Evolutionary conservation across 345 rosid species (phyloP).

Genomic region (Bruguiera sexangula): DNA sequence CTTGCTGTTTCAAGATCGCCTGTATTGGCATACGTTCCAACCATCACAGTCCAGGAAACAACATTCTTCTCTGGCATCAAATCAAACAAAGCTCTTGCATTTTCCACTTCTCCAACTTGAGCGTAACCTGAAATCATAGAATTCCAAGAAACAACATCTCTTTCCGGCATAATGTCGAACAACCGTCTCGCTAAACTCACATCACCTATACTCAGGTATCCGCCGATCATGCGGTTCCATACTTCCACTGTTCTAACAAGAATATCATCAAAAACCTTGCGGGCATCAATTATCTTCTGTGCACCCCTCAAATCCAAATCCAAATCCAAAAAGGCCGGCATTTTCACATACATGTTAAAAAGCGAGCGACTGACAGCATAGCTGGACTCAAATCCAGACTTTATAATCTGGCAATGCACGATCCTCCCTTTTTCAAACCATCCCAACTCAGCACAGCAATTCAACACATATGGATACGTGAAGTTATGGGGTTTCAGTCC

Average conservation of each 20-base stretch:
- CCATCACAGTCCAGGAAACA: slow-evolving; percentile 46
- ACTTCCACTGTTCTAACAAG: slow-evolving; percentile 24
- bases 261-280: slow-evolving; percentile 37
- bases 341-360: slow-evolving; percentile 20
- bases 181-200: slow-evolving; percentile 31
- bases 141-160: slow-evolving; percentile 41
- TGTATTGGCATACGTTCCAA: slow-evolving; percentile 28
- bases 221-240: slow-evolving; percentile 28
- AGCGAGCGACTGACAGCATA: slow-evolving; percentile 22
- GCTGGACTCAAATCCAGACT: slow-evolving; percentile 27
- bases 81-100: slow-evolving; percentile 33
- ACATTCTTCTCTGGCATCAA: slow-evolving; percentile 32
- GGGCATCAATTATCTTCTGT: slow-evolving; percentile 17
- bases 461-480: slow-evolving; percentile 23
- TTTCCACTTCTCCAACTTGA: slow-evolving; percentile 33
- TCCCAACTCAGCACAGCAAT: slow-evolving; percentile 13
- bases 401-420: slow-evolving; percentile 29
- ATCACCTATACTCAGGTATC: slow-evolving; percentile 21
- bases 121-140: slow-evolving; percentile 35
- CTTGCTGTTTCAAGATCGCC: slow-evolving; percentile 21
- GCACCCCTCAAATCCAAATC: neutral
- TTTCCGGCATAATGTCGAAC: slow-evolving; percentile 41
- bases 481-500: slow-evolving; percentile 19
- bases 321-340: neutral
- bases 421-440: slow-evolving; percentile 20